Base-by-base conservation (phyloP, 805 yeast genomes). In the Cyberlindnera bimundalis region DNA sequence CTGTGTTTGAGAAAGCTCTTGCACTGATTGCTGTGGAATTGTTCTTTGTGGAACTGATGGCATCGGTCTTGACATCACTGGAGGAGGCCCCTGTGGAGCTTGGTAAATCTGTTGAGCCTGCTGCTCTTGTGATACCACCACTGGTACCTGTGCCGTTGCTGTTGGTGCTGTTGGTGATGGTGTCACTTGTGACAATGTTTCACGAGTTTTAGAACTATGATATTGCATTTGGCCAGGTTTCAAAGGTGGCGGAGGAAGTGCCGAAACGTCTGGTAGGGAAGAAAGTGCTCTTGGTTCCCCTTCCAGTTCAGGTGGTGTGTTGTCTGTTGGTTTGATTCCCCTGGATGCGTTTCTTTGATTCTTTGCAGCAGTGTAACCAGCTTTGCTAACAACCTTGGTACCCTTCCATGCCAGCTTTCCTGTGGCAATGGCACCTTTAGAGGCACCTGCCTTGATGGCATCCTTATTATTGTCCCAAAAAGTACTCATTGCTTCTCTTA, bases 401-500 rank as follows among this genome's bases (percentile, higher is more conserved):
- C 72, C 72, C 29, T 59, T 56, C 46, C 56, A 64, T 13, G 68
- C 57, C 24, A 52, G 52, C 35, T 65, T 65, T 3, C 70, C 70
- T 8, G 68, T 56, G 16, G 52, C 48, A 31, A 62, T 62, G 3
- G 70, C 69, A 2, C 65, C 68, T 2, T 64, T 48, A 3, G 57
- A 50, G 3, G 64, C 43, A 1, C 70, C 71, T 3, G 63, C 59
- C 40, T 55, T 49, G 35, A 68, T 65, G 2, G 68, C 41, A 15
- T 56, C 73, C 39, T 68, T 68, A 51, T 68, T 67, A 31, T 65
- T 63, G 13, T 64, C 70, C 73, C 73, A 68, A 47, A 67, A 67
- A 29, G 33, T 28, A 21, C 56, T 49, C 57, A 51, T 53, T 11
- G 24, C 15, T n/a, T n/a, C n/a, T n/a, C n/a, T n/a, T n/a, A n/a